These are phyloP conservation scores for Fusarium pseudograminearum DNA, from an alignment of 2,329 filamentous ascomycete genomes.

Conservation along the genomic window DNA sequence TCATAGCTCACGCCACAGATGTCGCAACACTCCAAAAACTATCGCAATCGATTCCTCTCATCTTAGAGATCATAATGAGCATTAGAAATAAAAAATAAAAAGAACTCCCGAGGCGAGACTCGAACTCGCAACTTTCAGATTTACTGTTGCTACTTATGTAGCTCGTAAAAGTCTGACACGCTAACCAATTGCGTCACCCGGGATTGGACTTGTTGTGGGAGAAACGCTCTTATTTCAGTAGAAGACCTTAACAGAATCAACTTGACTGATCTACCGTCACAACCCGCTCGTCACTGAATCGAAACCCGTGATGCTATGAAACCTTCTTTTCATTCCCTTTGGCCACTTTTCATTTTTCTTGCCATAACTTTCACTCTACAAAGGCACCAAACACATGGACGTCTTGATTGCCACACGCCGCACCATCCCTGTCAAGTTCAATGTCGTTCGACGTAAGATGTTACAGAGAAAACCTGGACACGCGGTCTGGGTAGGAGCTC, in stretches of 20 bases:
- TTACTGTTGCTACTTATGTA: background rate
- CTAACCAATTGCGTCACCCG: slow-evolving; percentile 36
- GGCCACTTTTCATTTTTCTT: too few relatives aligned
- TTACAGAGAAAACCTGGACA: too few relatives aligned
- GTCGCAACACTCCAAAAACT: rapidly evolving
- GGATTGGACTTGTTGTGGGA: background rate
- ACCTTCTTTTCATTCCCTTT: too few relatives aligned
- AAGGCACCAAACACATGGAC: too few relatives aligned
- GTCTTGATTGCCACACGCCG: too few relatives aligned
- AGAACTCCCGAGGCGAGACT: background rate
- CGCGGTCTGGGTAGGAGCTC: too few relatives aligned
- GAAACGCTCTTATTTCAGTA: rapidly evolving
- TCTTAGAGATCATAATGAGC: rapidly evolving
- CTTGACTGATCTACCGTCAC: background rate
- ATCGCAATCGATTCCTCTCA: rapidly evolving
- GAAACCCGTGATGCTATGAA: too few relatives aligned
- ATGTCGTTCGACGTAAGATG: too few relatives aligned
- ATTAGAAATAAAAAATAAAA: background rate
- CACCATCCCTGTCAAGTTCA: too few relatives aligned
- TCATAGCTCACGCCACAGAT: background rate
- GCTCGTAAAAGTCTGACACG: slow-evolving; percentile 32
- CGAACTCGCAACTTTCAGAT: slow-evolving; percentile 27
- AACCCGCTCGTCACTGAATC: too few relatives aligned
- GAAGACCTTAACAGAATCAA: rapidly evolving
- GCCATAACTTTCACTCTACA: rapidly evolving